A percentile compares a stretch with the other conserved stretches of the same genome.
Conservation (phyloP, 1,284 basidiomycete genomes). For the Naganishia sp. region DNA sequence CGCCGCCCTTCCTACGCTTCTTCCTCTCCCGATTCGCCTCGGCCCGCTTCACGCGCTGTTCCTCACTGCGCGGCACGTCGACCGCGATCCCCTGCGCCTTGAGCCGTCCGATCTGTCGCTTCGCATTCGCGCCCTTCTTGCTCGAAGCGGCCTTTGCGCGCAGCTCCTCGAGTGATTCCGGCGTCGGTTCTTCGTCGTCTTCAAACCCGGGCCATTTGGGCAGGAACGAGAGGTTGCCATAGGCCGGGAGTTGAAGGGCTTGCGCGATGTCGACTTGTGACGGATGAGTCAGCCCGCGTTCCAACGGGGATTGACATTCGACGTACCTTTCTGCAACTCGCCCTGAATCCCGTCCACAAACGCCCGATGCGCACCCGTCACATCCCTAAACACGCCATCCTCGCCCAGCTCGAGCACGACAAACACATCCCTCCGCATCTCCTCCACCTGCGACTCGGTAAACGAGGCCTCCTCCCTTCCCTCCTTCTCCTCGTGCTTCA, state of each 20-base stretch:
- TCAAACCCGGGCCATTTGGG: conserved; percentile 52
- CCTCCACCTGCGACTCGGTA: conserved; percentile 31
- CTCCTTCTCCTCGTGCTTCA: conserved; percentile 7
- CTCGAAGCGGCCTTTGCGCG: conserved; percentile 38
- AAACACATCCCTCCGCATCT: conserved; percentile 26
- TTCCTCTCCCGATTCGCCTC: conserved; percentile 31
- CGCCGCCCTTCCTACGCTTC: conserved; percentile 28
- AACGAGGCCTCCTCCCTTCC: conserved; percentile 1
- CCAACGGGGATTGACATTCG: neutral
- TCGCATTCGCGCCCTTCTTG: conserved; percentile 28
- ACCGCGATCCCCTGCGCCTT: conserved; percentile 49
- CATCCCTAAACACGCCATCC: conserved; percentile 16
- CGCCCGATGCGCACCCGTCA: neutral
- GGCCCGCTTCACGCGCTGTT: conserved; percentile 35
- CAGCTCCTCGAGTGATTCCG: conserved; percentile 32
- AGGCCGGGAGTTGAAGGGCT: conserved; percentile 41
- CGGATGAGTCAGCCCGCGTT: conserved; percentile 26
- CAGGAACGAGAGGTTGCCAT: conserved; percentile 45
- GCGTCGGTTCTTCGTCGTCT: conserved; percentile 48
- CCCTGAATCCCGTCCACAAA: conserved; percentile 10
- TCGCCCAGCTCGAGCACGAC: conserved; percentile 5
- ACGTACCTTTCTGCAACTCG: conserved; percentile 20
- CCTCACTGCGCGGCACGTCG: conserved; percentile 38
- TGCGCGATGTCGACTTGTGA: conserved; percentile 25
- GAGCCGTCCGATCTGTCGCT: conserved; percentile 43